A percentile compares a stretch with the other conserved stretches of the same genome.
These are phyloP conservation scores for Pneumocystis canis DNA, from an alignment of 1,139 yeast species.

Conservation along the genomic window DNA sequence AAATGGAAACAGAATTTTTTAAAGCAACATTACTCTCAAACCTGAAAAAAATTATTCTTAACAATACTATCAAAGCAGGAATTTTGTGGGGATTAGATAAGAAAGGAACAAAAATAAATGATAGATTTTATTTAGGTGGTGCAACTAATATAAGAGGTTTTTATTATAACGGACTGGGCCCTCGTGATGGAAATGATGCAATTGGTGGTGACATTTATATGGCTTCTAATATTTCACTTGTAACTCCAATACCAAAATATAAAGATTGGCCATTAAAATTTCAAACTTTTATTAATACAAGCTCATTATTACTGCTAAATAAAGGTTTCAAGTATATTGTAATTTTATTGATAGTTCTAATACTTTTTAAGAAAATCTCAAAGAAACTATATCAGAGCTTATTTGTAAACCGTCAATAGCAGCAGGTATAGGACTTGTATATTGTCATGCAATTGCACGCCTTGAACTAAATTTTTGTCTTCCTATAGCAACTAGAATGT, in stretches of 20 bases:
- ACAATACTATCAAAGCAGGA: conserved; percentile 19
- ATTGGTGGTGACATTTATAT: conserved; percentile 72
- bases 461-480: conserved; percentile 77
- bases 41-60: conserved; percentile 14
- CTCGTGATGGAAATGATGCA: conserved; percentile 42
- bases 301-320: conserved; percentile 42
- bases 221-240: conserved; percentile 55
- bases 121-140: conserved; percentile 56
- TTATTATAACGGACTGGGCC: conserved; percentile 69
- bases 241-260: conserved; percentile 49
- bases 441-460: conserved; percentile 78
- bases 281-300: conserved; percentile 20
- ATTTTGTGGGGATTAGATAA: conserved; percentile 18
- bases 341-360: not conserved
- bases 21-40: conserved; percentile 18
- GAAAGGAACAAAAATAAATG: conserved; percentile 28
- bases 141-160: conserved; percentile 74
- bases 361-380: not conserved
- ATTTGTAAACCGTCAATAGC: conserved; percentile 36
- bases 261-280: conserved; percentile 19
- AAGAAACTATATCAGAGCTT: conserved; percentile 2
- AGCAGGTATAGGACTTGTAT: conserved; percentile 62
- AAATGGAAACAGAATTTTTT: conserved; percentile 22
- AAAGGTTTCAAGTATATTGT: conserved; percentile 16
- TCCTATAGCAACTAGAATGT: conserved; percentile 51